Conservation (phyloP, 495 filamentous ascomycete species). For the Lasiosphaeria hispida region DNA sequence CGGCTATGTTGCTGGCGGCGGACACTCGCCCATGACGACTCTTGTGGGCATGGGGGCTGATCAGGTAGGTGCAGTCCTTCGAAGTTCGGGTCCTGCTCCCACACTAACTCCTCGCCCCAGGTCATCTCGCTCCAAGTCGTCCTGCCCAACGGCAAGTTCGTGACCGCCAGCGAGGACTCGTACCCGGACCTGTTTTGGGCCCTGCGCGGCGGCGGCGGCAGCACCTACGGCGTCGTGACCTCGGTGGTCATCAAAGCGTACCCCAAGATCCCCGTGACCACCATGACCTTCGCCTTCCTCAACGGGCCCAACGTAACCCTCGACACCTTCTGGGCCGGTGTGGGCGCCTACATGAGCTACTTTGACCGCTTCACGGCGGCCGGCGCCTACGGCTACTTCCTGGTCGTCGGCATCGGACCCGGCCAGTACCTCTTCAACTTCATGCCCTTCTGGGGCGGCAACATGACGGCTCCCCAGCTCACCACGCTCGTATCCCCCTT, state of each 20-base stretch:
- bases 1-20: conserved; percentile 55
- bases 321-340: conserved; percentile 50
- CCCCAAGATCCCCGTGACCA: conserved; percentile 39
- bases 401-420: conserved; percentile 23
- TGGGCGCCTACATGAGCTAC: conserved; percentile 44
- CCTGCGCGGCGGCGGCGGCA: conserved; percentile 56
- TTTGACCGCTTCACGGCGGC: conserved; percentile 49
- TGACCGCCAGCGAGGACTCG: conserved; percentile 47
- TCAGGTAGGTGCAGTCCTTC: conserved; percentile 35
- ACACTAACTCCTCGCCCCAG: conserved; percentile 20
- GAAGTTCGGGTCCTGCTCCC: too few relatives aligned
- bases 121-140: conserved; percentile 56
- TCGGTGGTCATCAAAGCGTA: conserved; percentile 48
- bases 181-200: conserved; percentile 67
- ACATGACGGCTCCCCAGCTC: conserved; percentile 48
- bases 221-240: conserved; percentile 59
- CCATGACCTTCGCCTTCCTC: conserved; percentile 33
- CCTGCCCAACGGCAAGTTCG: conserved; percentile 52
- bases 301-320: conserved; percentile 34
- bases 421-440: conserved; percentile 42
- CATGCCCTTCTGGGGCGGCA: conserved; percentile 50
- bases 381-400: conserved; percentile 56
- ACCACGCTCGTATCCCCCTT: conserved; percentile 47
- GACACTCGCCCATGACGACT: conserved; percentile 45
- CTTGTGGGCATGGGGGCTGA: conserved; percentile 52